Evolutionary conservation across 306 rosid species (phyloP).

Genomic region (Castanospermum australe): DNA sequence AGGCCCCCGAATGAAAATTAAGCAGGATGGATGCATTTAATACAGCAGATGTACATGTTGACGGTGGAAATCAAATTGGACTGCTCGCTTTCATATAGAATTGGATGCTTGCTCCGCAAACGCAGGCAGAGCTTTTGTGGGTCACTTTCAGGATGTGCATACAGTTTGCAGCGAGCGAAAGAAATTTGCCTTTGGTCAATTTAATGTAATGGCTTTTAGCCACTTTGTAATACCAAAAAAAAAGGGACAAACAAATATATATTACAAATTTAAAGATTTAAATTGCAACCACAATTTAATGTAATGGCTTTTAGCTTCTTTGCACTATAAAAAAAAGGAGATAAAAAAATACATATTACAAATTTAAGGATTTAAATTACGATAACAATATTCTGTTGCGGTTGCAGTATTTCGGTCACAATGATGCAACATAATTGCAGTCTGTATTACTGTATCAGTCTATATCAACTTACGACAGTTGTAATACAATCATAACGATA

Average conservation of each 20-base stretch:
- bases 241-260: background rate
- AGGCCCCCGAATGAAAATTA: background rate
- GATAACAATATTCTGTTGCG: no score
- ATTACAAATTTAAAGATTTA: no score
- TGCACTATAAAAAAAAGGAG: no score
- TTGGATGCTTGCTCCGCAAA: background rate
- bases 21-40: background rate
- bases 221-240: background rate
- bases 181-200: background rate
- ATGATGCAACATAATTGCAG: no score
- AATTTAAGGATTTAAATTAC: no score
- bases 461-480: no score
- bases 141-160: background rate
- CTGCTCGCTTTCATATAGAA: background rate
- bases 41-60: background rate
- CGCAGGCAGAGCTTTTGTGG: background rate
- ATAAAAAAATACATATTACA: no score
- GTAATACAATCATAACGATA: no score
- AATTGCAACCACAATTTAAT: no score
- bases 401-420: no score
- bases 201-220: background rate
- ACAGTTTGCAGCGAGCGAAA: background rate
- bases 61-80: background rate
- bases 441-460: no score
- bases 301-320: no score